Evolutionary conservation across 768 basidiomycete species (phyloP), one percentile per base, ranked within the genome.

Genomic region (Chalciporus chontae): DNA sequence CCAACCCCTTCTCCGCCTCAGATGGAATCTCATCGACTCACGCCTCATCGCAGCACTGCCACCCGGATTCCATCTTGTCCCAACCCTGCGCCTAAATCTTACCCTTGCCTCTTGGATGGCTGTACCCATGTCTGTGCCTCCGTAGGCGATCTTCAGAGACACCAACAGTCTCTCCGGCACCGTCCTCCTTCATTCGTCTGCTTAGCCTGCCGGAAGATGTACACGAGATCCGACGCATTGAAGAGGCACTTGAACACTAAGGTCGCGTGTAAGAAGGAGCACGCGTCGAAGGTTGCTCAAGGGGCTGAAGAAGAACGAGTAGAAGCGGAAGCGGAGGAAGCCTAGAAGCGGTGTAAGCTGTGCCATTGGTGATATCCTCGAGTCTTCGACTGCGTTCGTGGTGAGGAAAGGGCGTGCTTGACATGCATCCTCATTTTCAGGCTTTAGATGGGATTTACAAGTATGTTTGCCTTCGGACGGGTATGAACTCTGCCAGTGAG

Each of bases 191-290:
- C 60, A 5, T 50, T 56, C 43, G 7, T 4, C 21, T 69, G 66
- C 38, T 31, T 57, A 43, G 60, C 56, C 9, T 67, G 66, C 18
- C 43, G 52, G 38, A 62, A 64, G 53, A 52, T 55, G 5, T 68
- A 66, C 50, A 66, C 68, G 37, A 62, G 66, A 29, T 14, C 49
- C 9, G 68, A 68, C 54, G 68, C 62, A 7, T 51, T 69, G 51
- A 68, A 69, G 62, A 57, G 66, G 55, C 66, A 68, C 45, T 59
- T 68, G 14, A 66, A 58, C 43, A 54, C 51, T 52, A 66, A 64
- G 54, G 57, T 47, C 1, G 43, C 49, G 24, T 69, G 66, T 53
- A 68, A 60, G 55, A 58, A 19, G 44, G 40, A n/a, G 10, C 66
- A 66, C 27, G 46, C 44, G 32, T 46, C 53, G 17, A 65, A 56